Percentiles rank a stretch among this genome's conserved stretches.
These are phyloP conservation scores for Mycogone perniciosa DNA, from an alignment of 2,329 filamentous ascomycete species.

Conservation along the genomic window DNA sequence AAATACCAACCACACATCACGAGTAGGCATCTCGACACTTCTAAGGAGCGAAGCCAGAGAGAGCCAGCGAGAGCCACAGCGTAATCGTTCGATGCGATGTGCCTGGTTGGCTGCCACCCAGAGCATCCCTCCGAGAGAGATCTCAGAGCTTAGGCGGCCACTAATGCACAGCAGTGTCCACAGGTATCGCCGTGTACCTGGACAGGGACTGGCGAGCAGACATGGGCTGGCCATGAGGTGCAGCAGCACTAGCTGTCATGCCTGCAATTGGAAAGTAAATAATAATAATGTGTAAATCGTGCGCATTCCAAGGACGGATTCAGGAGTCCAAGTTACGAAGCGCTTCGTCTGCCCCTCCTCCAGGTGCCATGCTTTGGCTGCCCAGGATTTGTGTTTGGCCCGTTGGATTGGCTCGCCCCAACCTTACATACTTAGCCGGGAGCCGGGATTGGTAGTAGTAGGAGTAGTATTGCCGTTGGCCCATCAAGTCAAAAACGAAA, in stretches of 20 bases:
- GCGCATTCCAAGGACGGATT: too few relatives aligned
- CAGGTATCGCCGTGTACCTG: slow-evolving; percentile 9
- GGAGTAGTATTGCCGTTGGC: too few relatives aligned
- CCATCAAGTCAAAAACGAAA: too few relatives aligned
- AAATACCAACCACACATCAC: not conserved
- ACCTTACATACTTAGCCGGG: too few relatives aligned
- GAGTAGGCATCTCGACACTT: not conserved
- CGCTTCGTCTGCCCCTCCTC: too few relatives aligned
- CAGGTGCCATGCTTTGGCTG: too few relatives aligned
- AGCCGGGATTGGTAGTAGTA: too few relatives aligned
- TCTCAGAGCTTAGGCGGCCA: slow-evolving; percentile 26
- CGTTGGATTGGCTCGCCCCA: too few relatives aligned
- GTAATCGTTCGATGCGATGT: not conserved
- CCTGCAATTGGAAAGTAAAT: not conserved
- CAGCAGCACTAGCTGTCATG: not conserved
- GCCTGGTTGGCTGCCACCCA: slow-evolving; percentile 24
- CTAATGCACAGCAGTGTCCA: slow-evolving; percentile 26
- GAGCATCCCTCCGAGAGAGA: slow-evolving; percentile 23
- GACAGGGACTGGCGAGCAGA: not conserved
- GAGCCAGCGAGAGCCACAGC: not conserved
- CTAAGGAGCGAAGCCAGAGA: not conserved
- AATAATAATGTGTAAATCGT: not conserved
- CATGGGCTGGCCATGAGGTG: not conserved
- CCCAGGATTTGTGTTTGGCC: too few relatives aligned
- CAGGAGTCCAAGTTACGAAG: too few relatives aligned